phyloP scores from a whole-genome alignment of 495 filamentous ascomycete genomes.

The Lindgomyces ingoldianus region DNA sequence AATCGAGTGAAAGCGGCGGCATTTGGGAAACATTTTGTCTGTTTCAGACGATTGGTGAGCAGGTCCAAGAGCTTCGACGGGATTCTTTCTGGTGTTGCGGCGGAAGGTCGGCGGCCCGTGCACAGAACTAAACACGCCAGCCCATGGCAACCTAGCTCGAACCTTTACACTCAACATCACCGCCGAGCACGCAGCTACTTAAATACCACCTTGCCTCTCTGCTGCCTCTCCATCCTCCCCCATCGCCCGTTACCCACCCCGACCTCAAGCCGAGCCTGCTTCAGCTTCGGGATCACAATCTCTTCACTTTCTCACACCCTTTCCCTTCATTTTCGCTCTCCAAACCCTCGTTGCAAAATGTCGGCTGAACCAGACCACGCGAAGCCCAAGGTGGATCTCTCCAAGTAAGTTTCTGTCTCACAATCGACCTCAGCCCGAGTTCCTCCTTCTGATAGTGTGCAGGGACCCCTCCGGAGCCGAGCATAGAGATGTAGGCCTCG shows the following conservation, averaged over 20 bases:
- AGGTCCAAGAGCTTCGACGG: background rate
- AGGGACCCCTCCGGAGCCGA: constrained; percentile 91
- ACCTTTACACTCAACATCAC: constrained; percentile 20
- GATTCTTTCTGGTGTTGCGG: constrained; percentile 29
- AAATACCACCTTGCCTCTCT: constrained; percentile 19
- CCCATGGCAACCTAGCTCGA: constrained; percentile 19
- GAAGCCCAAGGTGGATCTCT: constrained; percentile 89
- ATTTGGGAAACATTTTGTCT: background rate
- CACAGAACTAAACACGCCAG: background rate
- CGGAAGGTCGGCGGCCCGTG: constrained; percentile 15
- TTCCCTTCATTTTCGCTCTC: background rate
- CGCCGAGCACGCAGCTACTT: constrained; percentile 18
- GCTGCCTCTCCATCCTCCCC: constrained; percentile 20
- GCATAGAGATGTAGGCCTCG: constrained; percentile 70
- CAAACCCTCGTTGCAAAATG: constrained; percentile 51
- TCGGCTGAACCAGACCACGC: constrained; percentile 72
- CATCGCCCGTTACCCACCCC: constrained; percentile 8
- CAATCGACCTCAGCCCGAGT: background rate
- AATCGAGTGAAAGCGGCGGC: background rate
- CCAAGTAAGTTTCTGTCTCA: constrained; percentile 61
- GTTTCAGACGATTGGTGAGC: constrained; percentile 28
- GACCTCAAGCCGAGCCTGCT: background rate
- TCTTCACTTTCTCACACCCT: background rate
- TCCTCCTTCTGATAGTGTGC: constrained; percentile 44
- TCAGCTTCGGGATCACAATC: background rate